A percentile compares a stretch with the other conserved stretches of the same genome.
Evolutionary conservation across 495 filamentous ascomycete species (phyloP).

Genomic region (Hypoxylon lienhwacheense): DNA sequence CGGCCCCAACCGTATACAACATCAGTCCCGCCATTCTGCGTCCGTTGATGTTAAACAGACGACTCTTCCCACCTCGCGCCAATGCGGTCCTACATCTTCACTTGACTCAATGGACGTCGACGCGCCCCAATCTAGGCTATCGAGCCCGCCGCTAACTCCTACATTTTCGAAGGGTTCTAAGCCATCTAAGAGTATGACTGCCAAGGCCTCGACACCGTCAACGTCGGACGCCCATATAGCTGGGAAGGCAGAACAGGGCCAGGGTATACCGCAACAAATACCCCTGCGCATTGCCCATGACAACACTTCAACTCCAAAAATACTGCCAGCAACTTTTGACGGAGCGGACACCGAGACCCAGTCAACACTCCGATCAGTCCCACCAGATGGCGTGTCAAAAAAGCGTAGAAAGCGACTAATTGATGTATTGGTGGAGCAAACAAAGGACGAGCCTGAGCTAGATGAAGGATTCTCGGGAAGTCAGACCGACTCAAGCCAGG

Average conservation of each 20-base stretch:
- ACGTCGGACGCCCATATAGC: neutral
- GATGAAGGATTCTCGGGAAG: conserved; percentile 15
- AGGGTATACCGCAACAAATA: conserved; percentile 37
- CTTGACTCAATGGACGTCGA: conserved; percentile 26
- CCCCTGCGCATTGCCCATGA: conserved; percentile 43
- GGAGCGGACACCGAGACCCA: conserved; percentile 5
- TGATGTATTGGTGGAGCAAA: conserved; percentile 57
- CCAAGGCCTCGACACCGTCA: conserved; percentile 6
- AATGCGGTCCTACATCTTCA: conserved; percentile 5
- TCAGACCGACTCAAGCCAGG: conserved; percentile 16
- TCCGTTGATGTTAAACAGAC: conserved; percentile 5
- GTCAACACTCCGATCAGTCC: conserved; percentile 8
- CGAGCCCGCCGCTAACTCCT: conserved; percentile 37
- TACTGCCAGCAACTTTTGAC: neutral
- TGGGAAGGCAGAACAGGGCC: neutral
- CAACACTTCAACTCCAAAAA: conserved; percentile 6
- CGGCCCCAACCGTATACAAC: conserved; percentile 9
- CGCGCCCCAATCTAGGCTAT: conserved; percentile 17
- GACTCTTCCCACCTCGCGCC: conserved; percentile 4
- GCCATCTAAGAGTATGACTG: neutral
- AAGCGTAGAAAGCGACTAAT: conserved; percentile 54
- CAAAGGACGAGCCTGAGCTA: conserved; percentile 17
- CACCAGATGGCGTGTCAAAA: conserved; percentile 17
- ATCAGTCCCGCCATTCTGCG: conserved; percentile 22
- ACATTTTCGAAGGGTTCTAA: conserved; percentile 29